Conservation (phyloP, 768 basidiomycete species). For the Scleroderma citrinum region DNA sequence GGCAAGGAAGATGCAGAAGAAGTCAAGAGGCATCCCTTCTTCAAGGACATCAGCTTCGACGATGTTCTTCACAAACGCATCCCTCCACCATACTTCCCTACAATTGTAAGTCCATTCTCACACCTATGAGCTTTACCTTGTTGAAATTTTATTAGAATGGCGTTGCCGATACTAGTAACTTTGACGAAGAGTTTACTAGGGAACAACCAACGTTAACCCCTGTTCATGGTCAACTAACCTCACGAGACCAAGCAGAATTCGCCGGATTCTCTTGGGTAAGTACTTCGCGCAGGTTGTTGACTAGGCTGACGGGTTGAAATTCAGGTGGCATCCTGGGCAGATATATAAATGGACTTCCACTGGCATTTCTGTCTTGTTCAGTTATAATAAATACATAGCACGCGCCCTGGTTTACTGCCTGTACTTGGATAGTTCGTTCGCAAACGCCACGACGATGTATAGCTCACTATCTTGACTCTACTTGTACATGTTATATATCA, state of each 20-base stretch:
- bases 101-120: slow-evolving; percentile 57
- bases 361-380: slow-evolving; percentile 23
- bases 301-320: not conserved
- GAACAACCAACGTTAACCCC: slow-evolving; percentile 98
- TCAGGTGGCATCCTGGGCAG: slow-evolving; percentile 51
- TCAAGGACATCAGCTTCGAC: slow-evolving; percentile 96
- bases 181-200: slow-evolving; percentile 94
- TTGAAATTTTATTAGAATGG: slow-evolving; percentile 49
- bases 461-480: slow-evolving; percentile 12
- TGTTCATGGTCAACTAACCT: slow-evolving; percentile 87
- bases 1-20: slow-evolving; percentile 92
- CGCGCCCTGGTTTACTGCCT: slow-evolving; percentile 24
- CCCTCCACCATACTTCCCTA: slow-evolving; percentile 95
- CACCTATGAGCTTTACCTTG: slow-evolving; percentile 9
- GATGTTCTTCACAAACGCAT: slow-evolving; percentile 97
- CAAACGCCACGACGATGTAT: slow-evolving; percentile 18
- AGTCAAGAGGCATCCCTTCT: slow-evolving; percentile 96
- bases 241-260: slow-evolving; percentile 92
- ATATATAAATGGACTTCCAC: slow-evolving; percentile 36
- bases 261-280: slow-evolving; percentile 93
- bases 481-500: slow-evolving; percentile 3
- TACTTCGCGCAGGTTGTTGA: not conserved
- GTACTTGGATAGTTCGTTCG: slow-evolving; percentile 33
- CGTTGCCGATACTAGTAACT: slow-evolving; percentile 85
- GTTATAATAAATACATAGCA: slow-evolving; percentile 28